Base-by-base conservation (phyloP, 1,139 yeast species). In the Lodderomyces parapsilosis region DNA sequence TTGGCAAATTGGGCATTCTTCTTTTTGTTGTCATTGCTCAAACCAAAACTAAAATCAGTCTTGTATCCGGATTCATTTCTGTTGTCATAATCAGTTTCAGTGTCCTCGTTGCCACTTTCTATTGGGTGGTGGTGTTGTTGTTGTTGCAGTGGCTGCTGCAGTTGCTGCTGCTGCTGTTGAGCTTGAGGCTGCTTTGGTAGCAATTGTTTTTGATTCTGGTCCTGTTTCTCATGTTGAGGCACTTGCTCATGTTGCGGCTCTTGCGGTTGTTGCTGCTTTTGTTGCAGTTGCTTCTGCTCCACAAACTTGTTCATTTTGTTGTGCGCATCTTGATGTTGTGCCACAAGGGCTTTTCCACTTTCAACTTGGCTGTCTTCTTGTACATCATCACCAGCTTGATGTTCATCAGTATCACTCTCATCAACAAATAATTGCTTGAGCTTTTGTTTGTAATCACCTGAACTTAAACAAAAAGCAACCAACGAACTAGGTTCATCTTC, bases 401-500 rank as follows among this genome's bases (percentile, higher is more conserved):
- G 19, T 41, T 37, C 42, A 19, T 44, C 40, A 23, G 23, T 36
- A 32, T 52, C 60, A 11, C 53, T 58, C 42, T 58, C 66, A 48
- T 54, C 60, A 33, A 67, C 60, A 33, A 67, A 66, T 64, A 74
- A 67, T 7, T 60, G 63, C 24, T 67, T 64, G 39, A 87, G 74
- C 51, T 87, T 84, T 47, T 81, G 84, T 42, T 77, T 72, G 57
- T 93, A 93, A 61, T 93, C 98, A 2, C 80, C 75, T 0, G 96
- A 82, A 35, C 91, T 86, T 48, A 94, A 68, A 59, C 98, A 91
- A 57, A 93, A 91, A 0, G 99, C 96, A 51, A 93, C 89, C 49
- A 94, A 66, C 0, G 98, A 91, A 58, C 95, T 86, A 6, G 99
- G 99, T 60, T 94, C 99, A 62, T 90, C 97, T 57, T 94, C 99